These are phyloP conservation scores for Syncephalastrum contaminatum DNA, from an alignment of 371 early-diverging fungal species.

Conservation along the genomic window DNA sequence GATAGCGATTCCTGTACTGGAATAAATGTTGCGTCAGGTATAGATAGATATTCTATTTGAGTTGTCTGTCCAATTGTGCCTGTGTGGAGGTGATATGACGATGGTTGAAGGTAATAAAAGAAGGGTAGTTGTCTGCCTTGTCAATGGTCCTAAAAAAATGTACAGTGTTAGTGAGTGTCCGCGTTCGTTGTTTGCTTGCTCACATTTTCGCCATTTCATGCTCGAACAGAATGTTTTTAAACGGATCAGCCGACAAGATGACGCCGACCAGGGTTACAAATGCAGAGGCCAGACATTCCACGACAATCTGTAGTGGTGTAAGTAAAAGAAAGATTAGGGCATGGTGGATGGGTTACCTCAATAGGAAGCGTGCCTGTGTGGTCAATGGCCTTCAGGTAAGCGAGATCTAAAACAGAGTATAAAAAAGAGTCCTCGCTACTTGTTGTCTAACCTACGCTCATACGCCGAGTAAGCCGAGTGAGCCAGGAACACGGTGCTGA, in stretches of 20 bases:
- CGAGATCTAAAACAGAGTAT: constrained; percentile 48
- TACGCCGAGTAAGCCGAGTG: constrained; percentile 72
- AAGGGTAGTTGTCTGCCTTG: constrained; percentile 62
- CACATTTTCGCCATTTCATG: constrained; percentile 66
- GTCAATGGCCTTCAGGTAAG: constrained; percentile 67
- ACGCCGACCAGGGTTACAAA: constrained; percentile 40
- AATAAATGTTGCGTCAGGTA: neutral
- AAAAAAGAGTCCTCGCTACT: neutral
- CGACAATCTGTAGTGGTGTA: constrained; percentile 24
- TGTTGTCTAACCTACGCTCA: constrained; percentile 51
- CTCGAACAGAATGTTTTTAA: constrained; percentile 63
- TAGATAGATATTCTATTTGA: constrained; percentile 4
- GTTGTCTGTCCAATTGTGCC: constrained; percentile 31
- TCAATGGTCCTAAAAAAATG: constrained; percentile 56
- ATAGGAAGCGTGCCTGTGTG: constrained; percentile 53
- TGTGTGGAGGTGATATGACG: constrained; percentile 41
- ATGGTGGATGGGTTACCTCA: constrained; percentile 41
- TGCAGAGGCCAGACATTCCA: constrained; percentile 41
- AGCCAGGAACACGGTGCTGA: constrained; percentile 55
- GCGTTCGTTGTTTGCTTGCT: constrained; percentile 6
- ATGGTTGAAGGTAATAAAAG: constrained; percentile 65
- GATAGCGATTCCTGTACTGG: no score
- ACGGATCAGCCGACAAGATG: constrained; percentile 52
- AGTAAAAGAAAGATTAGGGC: neutral
- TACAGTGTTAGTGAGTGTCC: neutral